A percentile compares a stretch with the other conserved stretches of the same genome.
Evolutionary conservation across 768 basidiomycete species (phyloP).

Genomic region (Harrya chromipes): DNA sequence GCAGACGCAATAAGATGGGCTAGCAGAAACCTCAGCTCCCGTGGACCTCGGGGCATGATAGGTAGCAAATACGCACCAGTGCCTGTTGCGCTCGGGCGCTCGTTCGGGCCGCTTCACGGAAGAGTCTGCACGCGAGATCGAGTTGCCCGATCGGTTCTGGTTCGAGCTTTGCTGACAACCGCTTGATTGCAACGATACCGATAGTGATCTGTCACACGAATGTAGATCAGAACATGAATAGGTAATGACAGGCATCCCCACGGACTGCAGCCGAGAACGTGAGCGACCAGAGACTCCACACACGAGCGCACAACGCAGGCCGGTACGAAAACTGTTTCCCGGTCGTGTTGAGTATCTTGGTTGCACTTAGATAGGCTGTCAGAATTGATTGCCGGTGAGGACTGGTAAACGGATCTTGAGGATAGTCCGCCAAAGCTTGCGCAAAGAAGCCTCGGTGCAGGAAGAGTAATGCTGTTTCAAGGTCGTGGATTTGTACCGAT

Average conservation of each 20-base stretch:
- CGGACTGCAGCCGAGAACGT: conserved; percentile 54
- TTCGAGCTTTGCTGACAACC: conserved; percentile 40
- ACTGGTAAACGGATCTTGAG: conserved; percentile 45
- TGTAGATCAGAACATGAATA: neutral
- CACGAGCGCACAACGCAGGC: conserved; percentile 44
- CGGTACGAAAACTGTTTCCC: conserved; percentile 40
- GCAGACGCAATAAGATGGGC: conserved; percentile 47
- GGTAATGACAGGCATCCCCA: neutral
- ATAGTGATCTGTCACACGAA: conserved; percentile 42
- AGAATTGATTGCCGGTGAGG: conserved; percentile 50
- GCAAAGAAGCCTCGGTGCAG: conserved; percentile 58
- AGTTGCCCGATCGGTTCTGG: conserved; percentile 47
- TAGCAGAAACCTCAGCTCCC: conserved; percentile 14
- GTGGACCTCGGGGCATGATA: neutral
- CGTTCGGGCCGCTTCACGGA: conserved; percentile 41
- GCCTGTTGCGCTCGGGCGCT: conserved; percentile 50
- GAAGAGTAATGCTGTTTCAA: conserved; percentile 45
- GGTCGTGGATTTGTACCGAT: neutral
- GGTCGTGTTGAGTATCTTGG: conserved; percentile 41
- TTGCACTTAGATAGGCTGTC: conserved; percentile 51
- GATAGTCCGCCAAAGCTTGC: conserved; percentile 49
- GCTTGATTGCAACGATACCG: conserved; percentile 51
- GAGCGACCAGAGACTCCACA: conserved; percentile 60
- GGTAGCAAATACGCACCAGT: conserved; percentile 30
- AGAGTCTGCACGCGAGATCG: conserved; percentile 45